Base-by-base conservation (phyloP, 2,329 filamentous ascomycete species). In the Botrytis porri region DNA sequence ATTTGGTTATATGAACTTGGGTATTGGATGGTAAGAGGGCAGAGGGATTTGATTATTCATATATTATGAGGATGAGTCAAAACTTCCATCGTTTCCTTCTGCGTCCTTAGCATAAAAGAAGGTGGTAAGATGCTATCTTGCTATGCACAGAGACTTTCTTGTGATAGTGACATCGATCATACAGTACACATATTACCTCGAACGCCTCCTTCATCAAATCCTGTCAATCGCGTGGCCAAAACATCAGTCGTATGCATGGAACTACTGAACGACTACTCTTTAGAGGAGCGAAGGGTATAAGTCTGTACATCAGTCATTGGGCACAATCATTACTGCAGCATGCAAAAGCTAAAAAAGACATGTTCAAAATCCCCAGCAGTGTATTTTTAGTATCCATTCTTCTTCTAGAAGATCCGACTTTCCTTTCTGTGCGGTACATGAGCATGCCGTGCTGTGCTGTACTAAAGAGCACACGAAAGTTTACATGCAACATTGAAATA, bases 401-500 rank as follows among this genome's bases (percentile, higher is more conserved):
- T 37, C 54, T 70, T 62, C 51, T 70, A 70, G 67, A 60, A 70
- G 39, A 60, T 70, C 66, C 25, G 14, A 67, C n/a, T 51, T 37
- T 54, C 64, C 20, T 57, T 61, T 32, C 66, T 35, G 51, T n/a
- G 54, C 67, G n/a, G 29, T 61, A 45, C 51, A 41, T 20, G 35
- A 59, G 18, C 9, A 59, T 69, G 51, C 51, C 22, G 51, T 69
- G 48, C 25, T 57, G 48, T 41, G 48, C 32, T 65, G n/a, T 48
- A 16, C n/a, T 35, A 65, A 65, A 29, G 64, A 51, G 10, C n/a
- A 41, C 65, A 67, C 65, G 25, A 57, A 41, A 69, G 65, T 41
- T 32, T 41, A 22, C 35, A 69, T 69, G 65, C 65, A 69, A 69
- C 65, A 69, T 69, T 69, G 48, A 43, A 37, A 69, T 69, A 57